Base-by-base conservation (phyloP, 148 eudicot species). In the Rhododendron simsii region DNA sequence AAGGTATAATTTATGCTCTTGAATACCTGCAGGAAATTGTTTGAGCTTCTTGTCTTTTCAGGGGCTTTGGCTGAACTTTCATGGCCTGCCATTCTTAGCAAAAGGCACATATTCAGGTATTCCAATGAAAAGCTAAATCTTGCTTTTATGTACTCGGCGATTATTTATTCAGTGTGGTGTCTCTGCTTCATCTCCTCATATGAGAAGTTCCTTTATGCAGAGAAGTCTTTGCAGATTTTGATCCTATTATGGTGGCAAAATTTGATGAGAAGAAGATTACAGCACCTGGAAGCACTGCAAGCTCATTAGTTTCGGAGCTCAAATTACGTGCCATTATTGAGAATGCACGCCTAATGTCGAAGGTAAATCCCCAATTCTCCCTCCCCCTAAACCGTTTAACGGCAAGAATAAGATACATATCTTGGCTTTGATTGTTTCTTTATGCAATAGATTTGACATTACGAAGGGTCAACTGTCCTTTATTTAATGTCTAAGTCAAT, bases 301-400 rank as follows among this genome's bases (percentile, higher is more conserved):
- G 83, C 81, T 87, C 89, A 79, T 44, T 89, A 50, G 30, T 89
- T 11, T 87, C 89, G 1, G 91, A 90, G 85, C 88, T 84, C 20
- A 90, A 90, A 86, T 73, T 90, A 88, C 89, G 89, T 71, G 88
- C 88, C 85, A 86, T 90, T 37, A 76, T 90, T 67, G 91, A 90
- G 86, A 90, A 90, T 84, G 89, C 89, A 74, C 89, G 88, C 81
- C 88, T 75, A 86, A 78, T 90, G 20, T 90, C 88, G 67, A 90
- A 85, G 91, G 91, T 90, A 87, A 80, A 78, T 87, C 28, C 65
- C 55, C 69, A 84, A 15, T 74, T 51, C 50, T 21, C 20, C 75
- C 53, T 50, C 57, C n/a, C 81, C 10, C 47, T 26, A 50, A 30
- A 51, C n/a, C 12, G 7, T 33, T 33, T 3, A 30, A 28, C 0